Percentiles rank a stretch among this genome's conserved stretches.
These are phyloP conservation scores for Pseudocercospora musae DNA, from an alignment of 2,329 filamentous ascomycete species.

Conservation along the genomic window DNA sequence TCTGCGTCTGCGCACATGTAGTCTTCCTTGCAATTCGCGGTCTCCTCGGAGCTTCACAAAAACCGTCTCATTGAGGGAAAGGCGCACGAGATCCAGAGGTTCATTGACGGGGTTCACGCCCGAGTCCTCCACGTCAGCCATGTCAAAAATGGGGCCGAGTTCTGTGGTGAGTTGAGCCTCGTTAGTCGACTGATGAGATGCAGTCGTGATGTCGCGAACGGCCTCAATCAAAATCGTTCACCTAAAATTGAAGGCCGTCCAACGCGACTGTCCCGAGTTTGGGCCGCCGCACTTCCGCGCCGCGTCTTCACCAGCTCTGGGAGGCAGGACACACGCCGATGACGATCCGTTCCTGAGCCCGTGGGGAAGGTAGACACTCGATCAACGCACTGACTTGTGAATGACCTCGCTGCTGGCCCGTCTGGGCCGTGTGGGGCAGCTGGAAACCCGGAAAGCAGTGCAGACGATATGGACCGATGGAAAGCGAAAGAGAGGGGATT, in stretches of 20 bases:
- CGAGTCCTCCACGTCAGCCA: constrained; percentile 77
- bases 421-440: constrained; percentile 25
- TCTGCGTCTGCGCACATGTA: constrained; percentile 71
- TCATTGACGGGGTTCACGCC: constrained; percentile 65
- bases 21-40: constrained; percentile 86
- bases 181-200: neutral
- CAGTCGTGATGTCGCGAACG: neutral
- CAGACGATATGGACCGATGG: constrained; percentile 18
- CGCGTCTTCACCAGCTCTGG: neutral
- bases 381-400: constrained; percentile 7
- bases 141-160: constrained; percentile 37
- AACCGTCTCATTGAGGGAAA: constrained; percentile 91
- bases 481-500: constrained; percentile 21
- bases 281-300: neutral
- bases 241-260: neutral
- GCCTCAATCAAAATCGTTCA: neutral
- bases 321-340: neutral
- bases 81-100: constrained; percentile 90
- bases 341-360: constrained; percentile 9
- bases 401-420: constrained; percentile 29
- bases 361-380: constrained; percentile 17
- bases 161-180: neutral
- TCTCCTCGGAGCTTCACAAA: constrained; percentile 97
- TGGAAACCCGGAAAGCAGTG: constrained; percentile 18
- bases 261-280: neutral